These are phyloP conservation scores for Yamadazyma ubonensis DNA, from an alignment of 805 yeast species.

Conservation along the genomic window DNA sequence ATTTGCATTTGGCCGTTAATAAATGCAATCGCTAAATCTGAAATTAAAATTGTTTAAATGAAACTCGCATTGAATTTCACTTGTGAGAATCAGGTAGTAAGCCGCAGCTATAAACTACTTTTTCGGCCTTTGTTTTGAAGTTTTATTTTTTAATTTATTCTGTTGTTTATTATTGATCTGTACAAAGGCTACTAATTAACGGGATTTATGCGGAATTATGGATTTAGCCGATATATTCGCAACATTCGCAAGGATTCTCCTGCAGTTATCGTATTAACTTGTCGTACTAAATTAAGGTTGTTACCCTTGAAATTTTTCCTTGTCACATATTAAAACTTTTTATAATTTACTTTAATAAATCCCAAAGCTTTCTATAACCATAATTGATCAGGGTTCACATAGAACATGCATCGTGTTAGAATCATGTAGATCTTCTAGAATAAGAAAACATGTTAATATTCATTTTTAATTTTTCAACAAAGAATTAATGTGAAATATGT, in stretches of 20 bases:
- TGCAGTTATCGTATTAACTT: neutral
- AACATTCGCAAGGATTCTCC: conserved; percentile 1
- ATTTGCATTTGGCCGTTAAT: conserved; percentile 1
- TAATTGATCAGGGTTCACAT: no score
- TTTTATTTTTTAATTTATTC: no score
- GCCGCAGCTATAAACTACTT: neutral
- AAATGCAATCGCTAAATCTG: conserved; percentile 10
- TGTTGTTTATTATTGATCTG: neutral
- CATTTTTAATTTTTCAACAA: no score
- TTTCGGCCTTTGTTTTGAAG: no score
- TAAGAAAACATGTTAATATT: no score
- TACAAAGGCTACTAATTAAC: neutral
- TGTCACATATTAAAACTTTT: no score
- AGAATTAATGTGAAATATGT: no score
- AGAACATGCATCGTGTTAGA: neutral
- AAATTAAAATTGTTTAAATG: conserved; percentile 9
- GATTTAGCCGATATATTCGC: neutral
- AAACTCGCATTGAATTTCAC: conserved; percentile 11
- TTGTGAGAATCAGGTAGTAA: neutral
- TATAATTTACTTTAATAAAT: no score
- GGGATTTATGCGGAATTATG: conserved; percentile 3
- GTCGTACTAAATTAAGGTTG: neutral
- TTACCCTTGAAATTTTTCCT: no score
- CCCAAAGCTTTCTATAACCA: no score
- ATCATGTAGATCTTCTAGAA: neutral